Conservation (phyloP, 495 filamentous ascomycete species). For the Aspergillus bertholletiae region DNA sequence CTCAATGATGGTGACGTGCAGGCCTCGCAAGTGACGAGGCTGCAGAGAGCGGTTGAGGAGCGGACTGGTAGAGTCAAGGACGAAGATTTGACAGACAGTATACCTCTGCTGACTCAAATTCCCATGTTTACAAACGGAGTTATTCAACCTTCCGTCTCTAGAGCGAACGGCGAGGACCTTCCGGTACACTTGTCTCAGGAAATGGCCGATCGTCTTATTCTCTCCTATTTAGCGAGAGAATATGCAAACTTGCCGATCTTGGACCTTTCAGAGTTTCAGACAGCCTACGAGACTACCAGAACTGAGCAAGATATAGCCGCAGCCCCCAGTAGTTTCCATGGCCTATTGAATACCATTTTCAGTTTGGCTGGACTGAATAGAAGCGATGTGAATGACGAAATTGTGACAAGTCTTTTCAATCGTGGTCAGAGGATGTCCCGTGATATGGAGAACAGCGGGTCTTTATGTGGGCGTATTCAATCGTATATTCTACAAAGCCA, state of each 20-base stretch:
- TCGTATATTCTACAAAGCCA: constrained; percentile 13
- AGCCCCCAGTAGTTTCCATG: constrained; percentile 6
- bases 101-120: neutral
- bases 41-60: constrained; percentile 7
- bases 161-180: neutral
- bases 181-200: constrained; percentile 2
- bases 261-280: constrained; percentile 8
- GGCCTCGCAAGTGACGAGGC: neutral
- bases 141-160: neutral
- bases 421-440: constrained; percentile 1
- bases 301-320: neutral
- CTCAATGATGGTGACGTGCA: neutral
- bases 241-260: constrained; percentile 14
- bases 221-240: constrained; percentile 7
- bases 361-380: constrained; percentile 3
- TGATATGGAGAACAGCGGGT: neutral
- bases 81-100: neutral
- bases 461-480: constrained; percentile 8
- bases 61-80: constrained; percentile 7
- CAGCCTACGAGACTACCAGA: constrained; percentile 1
- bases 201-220: constrained; percentile 7
- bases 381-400: neutral
- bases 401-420: constrained; percentile 2
- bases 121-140: neutral
- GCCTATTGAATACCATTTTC: constrained; percentile 6